These are phyloP conservation scores for Olyra latifolia DNA, from an alignment of 176 grass and related monocot species.

Conservation along the genomic window DNA sequence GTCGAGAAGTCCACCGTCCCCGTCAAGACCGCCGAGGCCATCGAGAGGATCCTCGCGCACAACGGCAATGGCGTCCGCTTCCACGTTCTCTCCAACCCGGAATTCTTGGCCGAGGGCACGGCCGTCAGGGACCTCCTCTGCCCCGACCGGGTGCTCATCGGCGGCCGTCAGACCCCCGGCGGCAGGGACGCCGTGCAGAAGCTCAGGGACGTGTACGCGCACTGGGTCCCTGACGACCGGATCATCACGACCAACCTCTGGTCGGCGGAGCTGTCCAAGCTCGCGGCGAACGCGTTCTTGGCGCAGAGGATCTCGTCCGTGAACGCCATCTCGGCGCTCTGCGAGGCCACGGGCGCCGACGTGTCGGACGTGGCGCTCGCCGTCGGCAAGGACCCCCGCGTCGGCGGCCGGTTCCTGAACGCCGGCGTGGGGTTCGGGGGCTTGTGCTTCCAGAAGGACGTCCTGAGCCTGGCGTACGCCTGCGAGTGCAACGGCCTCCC, in stretches of 20 bases:
- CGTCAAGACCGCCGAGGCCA: conserved; percentile 52
- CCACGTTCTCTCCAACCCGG: conserved; percentile 63
- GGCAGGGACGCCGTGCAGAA: conserved; percentile 39
- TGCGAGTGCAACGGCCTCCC: too few species aligned
- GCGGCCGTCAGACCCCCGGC: conserved; percentile 37
- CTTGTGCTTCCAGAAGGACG: conserved; percentile 47
- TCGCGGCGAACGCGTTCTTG: conserved; percentile 59
- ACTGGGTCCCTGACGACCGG: conserved; percentile 61
- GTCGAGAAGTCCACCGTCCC: conserved; percentile 68
- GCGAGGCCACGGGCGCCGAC: conserved; percentile 59
- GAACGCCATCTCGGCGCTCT: conserved; percentile 58
- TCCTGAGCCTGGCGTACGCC: conserved; percentile 53
- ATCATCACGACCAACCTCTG: conserved; percentile 48
- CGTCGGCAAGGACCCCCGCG: conserved; percentile 43
- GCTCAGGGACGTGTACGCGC: conserved; percentile 45
- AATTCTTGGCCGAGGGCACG: conserved; percentile 54
- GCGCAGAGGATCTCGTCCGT: conserved; percentile 59
- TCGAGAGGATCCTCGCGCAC: conserved; percentile 49
- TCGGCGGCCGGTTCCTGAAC: conserved; percentile 38
- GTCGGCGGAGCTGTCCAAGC: conserved; percentile 54
- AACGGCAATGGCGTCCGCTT: conserved; percentile 35
- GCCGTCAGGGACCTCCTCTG: conserved; percentile 42
- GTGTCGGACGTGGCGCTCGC: conserved; percentile 51
- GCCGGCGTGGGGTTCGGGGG: conserved; percentile 61
- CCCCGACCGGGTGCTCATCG: conserved; percentile 59